Evolutionary conservation across 2,329 filamentous ascomycete species (phyloP).

Genomic region (Furcasterigmium sp.): DNA sequence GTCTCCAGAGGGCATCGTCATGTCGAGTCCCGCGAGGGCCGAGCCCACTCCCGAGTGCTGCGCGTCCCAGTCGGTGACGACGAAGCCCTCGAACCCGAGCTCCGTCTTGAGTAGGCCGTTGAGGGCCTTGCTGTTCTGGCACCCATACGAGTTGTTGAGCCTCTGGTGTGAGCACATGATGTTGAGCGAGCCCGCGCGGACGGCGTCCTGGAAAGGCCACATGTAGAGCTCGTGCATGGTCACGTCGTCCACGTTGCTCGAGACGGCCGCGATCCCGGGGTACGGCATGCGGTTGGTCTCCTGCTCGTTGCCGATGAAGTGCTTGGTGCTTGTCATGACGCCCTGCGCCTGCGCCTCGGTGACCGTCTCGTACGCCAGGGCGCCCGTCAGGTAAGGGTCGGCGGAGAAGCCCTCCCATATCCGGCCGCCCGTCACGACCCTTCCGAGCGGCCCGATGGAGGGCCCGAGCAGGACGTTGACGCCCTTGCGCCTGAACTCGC

Average conservation of each 20-base stretch:
- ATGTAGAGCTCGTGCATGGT: constrained; percentile 72
- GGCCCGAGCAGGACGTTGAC: constrained; percentile 64
- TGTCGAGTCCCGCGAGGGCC: constrained; percentile 71
- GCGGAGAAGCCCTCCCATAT: constrained; percentile 66
- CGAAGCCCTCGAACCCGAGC: constrained; percentile 74
- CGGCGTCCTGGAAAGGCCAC: constrained; percentile 73
- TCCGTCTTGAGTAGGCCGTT: constrained; percentile 76
- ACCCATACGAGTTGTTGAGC: constrained; percentile 74
- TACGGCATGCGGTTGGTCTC: constrained; percentile 38
- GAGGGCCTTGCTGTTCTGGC: constrained; percentile 72
- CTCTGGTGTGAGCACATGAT: constrained; percentile 71
- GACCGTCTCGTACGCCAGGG: constrained; percentile 66
- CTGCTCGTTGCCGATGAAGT: constrained; percentile 71
- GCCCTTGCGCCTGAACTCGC: constrained; percentile 70
- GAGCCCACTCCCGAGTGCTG: constrained; percentile 64
- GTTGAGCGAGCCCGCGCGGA: constrained; percentile 59
- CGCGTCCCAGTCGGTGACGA: constrained; percentile 77
- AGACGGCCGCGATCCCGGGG: constrained; percentile 55
- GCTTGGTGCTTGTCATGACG: constrained; percentile 79
- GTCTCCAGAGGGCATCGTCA: constrained; percentile 74
- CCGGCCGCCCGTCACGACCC: constrained; percentile 38
- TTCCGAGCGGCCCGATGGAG: constrained; percentile 40
- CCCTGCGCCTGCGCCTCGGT: constrained; percentile 77
- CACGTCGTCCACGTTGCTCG: constrained; percentile 66
- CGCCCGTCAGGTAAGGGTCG: constrained; percentile 70